Conservation (phyloP, 768 basidiomycete genomes). For the Macrolepiota albuminosa region DNA sequence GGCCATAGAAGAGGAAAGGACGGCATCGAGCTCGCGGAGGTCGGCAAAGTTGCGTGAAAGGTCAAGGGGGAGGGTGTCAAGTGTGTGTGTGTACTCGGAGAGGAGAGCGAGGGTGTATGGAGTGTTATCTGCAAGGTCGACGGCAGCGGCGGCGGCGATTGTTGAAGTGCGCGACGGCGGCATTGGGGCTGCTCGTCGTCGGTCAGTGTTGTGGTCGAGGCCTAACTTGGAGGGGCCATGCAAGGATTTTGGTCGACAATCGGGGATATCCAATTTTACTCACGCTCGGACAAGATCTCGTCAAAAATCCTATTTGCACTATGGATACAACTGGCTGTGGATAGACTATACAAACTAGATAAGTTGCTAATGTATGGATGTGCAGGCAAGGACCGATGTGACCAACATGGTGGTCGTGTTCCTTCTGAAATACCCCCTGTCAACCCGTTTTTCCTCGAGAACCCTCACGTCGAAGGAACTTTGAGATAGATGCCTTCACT, state of each 20-base stretch:
- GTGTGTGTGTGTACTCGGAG: constrained; percentile 83
- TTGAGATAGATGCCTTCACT: constrained; percentile 14
- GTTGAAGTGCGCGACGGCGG: constrained; percentile 27
- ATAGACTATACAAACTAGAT: constrained; percentile 15
- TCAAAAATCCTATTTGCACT: not conserved
- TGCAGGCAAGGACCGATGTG: constrained; percentile 2
- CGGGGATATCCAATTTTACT: constrained; percentile 19
- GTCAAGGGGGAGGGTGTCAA: constrained; percentile 91
- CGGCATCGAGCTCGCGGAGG: constrained; percentile 97
- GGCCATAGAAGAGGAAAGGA: constrained; percentile 83
- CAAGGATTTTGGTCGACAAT: constrained; percentile 3
- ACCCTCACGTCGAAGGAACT: too few relatives aligned
- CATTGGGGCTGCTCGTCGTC: constrained; percentile 22
- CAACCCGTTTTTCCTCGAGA: not conserved
- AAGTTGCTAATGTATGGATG: constrained; percentile 9
- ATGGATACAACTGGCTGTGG: constrained; percentile 11
- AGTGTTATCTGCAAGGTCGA: constrained; percentile 29
- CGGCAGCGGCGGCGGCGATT: constrained; percentile 17
- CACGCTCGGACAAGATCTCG: constrained; percentile 13
- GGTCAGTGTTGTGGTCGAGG: not conserved
- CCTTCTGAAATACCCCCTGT: not conserved
- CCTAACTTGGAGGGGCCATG: not conserved
- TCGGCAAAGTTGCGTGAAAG: constrained; percentile 94
- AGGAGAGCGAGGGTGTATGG: constrained; percentile 68
- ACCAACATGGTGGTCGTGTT: constrained; percentile 10